Conservation (phyloP, 2,329 filamentous ascomycete genomes). For the Cordyceps sp. region DNA sequence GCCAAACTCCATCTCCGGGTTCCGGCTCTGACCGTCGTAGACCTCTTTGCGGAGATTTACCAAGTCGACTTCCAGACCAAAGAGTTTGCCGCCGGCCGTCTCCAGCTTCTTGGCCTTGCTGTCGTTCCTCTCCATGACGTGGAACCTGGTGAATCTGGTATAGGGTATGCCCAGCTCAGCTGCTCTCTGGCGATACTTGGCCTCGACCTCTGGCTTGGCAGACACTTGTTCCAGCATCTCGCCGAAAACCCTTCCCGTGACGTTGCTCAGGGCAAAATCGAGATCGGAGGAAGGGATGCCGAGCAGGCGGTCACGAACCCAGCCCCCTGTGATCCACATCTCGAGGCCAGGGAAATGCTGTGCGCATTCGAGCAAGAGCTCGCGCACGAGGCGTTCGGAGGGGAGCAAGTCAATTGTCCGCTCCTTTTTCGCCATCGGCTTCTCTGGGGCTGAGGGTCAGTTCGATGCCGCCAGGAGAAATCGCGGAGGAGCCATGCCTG, state of each 20-base stretch:
- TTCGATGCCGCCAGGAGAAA: no score
- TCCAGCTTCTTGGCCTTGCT: constrained; percentile 95
- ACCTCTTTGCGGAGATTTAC: constrained; percentile 90
- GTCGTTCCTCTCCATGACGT: constrained; percentile 83
- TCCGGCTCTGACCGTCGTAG: constrained; percentile 76
- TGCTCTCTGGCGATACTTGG: constrained; percentile 31
- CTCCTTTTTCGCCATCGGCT: no score
- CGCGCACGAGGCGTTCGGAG: no score
- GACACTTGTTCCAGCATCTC: constrained; percentile 50
- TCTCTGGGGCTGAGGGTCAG: no score
- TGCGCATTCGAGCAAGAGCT: no score
- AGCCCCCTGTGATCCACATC: constrained; percentile 69
- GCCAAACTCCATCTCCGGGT: constrained; percentile 85
- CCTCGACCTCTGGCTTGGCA: constrained; percentile 42
- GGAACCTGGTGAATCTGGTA: constrained; percentile 53
- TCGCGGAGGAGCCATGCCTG: no score
- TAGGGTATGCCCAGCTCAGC: constrained; percentile 17
- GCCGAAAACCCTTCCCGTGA: constrained; percentile 70
- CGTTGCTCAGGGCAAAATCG: constrained; percentile 69
- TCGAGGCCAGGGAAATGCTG: constrained; percentile 36
- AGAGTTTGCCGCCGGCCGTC: constrained; percentile 71
- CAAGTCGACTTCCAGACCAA: constrained; percentile 80
- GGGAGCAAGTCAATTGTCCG: no score
- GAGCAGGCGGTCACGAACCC: constrained; percentile 74
- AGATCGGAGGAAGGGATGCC: constrained; percentile 62